Percentiles rank a stretch among this genome's conserved stretches.
Evolutionary conservation across 331 rosid species (phyloP).

Genomic region (Prunus yedoensis): DNA sequence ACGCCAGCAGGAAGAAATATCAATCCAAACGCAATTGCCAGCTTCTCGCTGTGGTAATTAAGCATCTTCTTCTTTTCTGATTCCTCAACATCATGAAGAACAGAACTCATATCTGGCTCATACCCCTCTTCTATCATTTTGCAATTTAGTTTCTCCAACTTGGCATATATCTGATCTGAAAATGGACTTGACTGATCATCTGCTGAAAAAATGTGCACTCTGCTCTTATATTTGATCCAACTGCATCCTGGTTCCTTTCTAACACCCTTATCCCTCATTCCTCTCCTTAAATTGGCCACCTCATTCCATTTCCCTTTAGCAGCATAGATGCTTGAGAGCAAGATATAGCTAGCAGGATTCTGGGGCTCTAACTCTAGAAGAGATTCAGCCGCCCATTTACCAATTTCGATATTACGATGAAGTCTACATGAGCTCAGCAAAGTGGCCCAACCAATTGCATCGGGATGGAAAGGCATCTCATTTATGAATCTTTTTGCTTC

Average conservation of each 20-base stretch:
- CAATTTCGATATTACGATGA: constrained; percentile 58
- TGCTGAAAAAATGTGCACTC: constrained; percentile 73
- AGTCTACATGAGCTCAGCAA: constrained; percentile 77
- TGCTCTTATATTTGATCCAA: constrained; percentile 82
- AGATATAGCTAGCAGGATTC: constrained; percentile 71
- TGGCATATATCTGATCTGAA: constrained; percentile 64
- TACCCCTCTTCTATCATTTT: constrained; percentile 72
- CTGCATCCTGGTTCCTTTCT: constrained; percentile 87
- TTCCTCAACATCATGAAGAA: constrained; percentile 80
- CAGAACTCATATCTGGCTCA: constrained; percentile 67
- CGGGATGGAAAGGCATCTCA: constrained; percentile 69
- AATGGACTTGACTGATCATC: constrained; percentile 68
- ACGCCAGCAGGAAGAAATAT: constrained; percentile 62
- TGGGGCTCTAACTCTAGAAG: constrained; percentile 77
- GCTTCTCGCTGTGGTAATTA: constrained; percentile 80
- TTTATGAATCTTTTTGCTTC: constrained; percentile 65
- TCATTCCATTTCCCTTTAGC: constrained; percentile 74
- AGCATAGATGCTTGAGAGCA: constrained; percentile 77
- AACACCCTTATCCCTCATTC: constrained; percentile 69
- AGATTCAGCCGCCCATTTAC: constrained; percentile 76
- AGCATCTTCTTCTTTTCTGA: constrained; percentile 75
- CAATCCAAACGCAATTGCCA: constrained; percentile 80
- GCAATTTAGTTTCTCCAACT: constrained; percentile 52
- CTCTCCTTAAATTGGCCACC: constrained; percentile 72
- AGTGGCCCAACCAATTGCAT: constrained; percentile 84